Evolutionary conservation across 352 stramenopile genomes (phyloP).

Genomic region (Phytophthora crassamura): DNA sequence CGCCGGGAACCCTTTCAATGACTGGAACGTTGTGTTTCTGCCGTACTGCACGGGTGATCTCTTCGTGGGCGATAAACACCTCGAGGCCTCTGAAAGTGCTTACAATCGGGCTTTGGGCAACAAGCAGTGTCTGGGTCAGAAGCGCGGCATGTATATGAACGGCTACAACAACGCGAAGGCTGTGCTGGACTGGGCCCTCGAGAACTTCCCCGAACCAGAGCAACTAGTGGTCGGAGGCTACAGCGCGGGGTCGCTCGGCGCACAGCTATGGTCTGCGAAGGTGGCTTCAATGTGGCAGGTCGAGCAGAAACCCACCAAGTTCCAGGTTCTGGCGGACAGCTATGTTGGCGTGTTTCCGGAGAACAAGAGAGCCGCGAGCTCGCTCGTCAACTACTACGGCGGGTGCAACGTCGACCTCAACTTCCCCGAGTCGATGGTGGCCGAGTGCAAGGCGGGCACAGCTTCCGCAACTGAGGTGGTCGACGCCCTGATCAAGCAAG

Average conservation of each 20-base stretch:
- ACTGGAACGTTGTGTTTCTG: slow-evolving; percentile 76
- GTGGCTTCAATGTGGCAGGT: slow-evolving; percentile 57
- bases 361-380: slow-evolving; percentile 26
- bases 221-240: slow-evolving; percentile 54
- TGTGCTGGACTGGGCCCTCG: slow-evolving; percentile 57
- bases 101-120: slow-evolving; percentile 45
- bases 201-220: slow-evolving; percentile 62
- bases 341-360: slow-evolving; percentile 59
- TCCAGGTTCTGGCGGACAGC: slow-evolving; percentile 53
- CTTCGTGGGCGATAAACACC: slow-evolving; percentile 48
- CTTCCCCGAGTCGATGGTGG: slow-evolving; percentile 26
- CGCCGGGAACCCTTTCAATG: slow-evolving; percentile 56
- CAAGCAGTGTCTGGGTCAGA: slow-evolving; percentile 39
- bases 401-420: slow-evolving; percentile 45
- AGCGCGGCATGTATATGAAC: slow-evolving; percentile 48
- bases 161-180: slow-evolving; percentile 66
- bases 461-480: slow-evolving; percentile 41
- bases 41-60: slow-evolving; percentile 76
- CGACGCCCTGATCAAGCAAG: slow-evolving; percentile 35
- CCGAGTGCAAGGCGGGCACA: slow-evolving; percentile 39
- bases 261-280: slow-evolving; percentile 45
- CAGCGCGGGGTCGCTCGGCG: slow-evolving; percentile 56
- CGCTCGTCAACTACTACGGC: slow-evolving; percentile 59
- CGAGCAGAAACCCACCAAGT: slow-evolving; percentile 47
- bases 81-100: slow-evolving; percentile 24